Evolutionary conservation across 306 rosid species (phyloP).

Genomic region (Spatholobus suberectus): DNA sequence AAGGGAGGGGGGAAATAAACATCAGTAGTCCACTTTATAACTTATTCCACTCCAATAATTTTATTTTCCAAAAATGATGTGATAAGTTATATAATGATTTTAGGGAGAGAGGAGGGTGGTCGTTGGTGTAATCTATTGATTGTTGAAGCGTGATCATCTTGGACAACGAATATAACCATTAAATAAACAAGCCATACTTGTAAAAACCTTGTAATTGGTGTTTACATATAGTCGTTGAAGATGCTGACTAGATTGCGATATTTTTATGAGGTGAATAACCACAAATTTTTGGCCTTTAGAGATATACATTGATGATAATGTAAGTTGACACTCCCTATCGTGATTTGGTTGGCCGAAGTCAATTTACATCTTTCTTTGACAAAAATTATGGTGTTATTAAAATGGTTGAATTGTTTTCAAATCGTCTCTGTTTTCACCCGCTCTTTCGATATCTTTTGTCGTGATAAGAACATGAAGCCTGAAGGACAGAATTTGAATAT

Average conservation of each 20-base stretch:
- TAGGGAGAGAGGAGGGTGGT: constrained; percentile 10
- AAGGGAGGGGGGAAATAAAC: not conserved
- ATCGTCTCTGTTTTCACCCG: not conserved
- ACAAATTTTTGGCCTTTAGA: not conserved
- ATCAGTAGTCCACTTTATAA: not conserved
- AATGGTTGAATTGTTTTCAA: not conserved
- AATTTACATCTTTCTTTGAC: constrained; percentile 14
- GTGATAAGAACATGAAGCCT: not conserved
- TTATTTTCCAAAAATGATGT: not conserved
- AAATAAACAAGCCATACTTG: constrained; percentile 4
- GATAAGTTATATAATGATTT: not conserved
- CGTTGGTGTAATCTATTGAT: constrained; percentile 34
- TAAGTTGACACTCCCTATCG: constrained; percentile 33
- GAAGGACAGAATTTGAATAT: not conserved
- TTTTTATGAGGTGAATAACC: not conserved
- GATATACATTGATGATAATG: not conserved
- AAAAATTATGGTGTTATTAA: constrained; percentile 1
- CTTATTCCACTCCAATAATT: not conserved
- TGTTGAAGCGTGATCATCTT: constrained; percentile 28
- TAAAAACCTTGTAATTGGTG: constrained; percentile 31
- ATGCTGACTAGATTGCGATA: constrained; percentile 35
- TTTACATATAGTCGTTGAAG: not conserved
- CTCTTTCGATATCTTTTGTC: not conserved
- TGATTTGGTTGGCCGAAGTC: constrained; percentile 37
- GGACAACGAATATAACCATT: constrained; percentile 26